Evolutionary conservation across 345 rosid species (phyloP).

Genomic region (Clarkia xantiana): DNA sequence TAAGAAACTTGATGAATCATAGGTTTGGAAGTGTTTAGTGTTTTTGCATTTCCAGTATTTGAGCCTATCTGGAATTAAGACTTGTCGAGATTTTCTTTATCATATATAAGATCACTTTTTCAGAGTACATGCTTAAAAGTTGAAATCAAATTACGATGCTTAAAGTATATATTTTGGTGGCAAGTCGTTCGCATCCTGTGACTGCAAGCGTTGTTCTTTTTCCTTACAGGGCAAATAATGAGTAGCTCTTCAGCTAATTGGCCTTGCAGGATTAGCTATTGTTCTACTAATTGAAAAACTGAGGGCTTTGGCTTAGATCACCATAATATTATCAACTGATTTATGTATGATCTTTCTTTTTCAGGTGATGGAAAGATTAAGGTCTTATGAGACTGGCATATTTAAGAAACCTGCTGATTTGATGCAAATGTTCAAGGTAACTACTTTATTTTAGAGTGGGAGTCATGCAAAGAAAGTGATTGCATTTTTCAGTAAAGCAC

Average conservation of each 20-base stretch:
- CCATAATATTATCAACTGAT: not conserved
- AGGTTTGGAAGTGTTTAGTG: not conserved
- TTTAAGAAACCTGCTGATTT: slow-evolving; percentile 86
- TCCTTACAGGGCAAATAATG: too few relatives aligned
- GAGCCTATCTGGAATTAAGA: too few relatives aligned
- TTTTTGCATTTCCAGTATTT: too few relatives aligned
- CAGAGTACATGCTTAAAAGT: too few relatives aligned
- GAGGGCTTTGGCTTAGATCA: not conserved
- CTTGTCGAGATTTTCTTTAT: too few relatives aligned
- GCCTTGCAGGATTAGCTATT: too few relatives aligned
- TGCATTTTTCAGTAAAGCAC: not conserved
- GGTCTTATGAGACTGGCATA: slow-evolving; percentile 66
- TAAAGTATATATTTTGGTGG: too few relatives aligned
- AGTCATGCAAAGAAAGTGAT: not conserved
- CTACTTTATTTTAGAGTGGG: not conserved
- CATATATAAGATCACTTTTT: too few relatives aligned
- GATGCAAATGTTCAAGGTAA: slow-evolving; percentile 93
- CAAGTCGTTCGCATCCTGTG: too few relatives aligned
- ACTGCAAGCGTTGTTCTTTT: slow-evolving; percentile 1
- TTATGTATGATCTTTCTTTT: slow-evolving; percentile 4
- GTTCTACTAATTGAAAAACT: too few relatives aligned
- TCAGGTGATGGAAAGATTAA: slow-evolving; percentile 96
- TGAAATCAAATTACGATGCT: too few relatives aligned
- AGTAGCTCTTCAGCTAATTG: too few relatives aligned
- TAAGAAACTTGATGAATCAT: not conserved